Conservation (phyloP, 1,139 yeast species). For the Kurtzmaniella quercitrusa region DNA sequence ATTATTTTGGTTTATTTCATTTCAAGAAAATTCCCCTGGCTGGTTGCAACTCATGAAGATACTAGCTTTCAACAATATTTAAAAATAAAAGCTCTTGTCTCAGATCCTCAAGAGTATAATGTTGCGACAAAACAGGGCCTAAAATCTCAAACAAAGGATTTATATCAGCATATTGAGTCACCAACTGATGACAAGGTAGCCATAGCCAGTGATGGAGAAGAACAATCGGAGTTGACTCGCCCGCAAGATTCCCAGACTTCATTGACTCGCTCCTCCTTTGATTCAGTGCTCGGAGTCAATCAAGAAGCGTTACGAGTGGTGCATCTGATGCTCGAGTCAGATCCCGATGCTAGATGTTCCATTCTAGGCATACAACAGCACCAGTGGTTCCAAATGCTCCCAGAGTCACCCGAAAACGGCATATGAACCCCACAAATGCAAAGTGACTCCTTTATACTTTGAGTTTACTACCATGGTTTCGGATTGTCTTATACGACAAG, state of each 20-base stretch:
- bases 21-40: slow-evolving; percentile 32
- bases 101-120: no score
- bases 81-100: background rate
- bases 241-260: background rate
- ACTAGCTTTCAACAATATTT: slow-evolving; percentile 10
- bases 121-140: no score
- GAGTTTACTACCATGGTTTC: no score
- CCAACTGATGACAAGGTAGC: background rate
- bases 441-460: background rate
- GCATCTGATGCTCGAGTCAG: slow-evolving; percentile 7
- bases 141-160: no score
- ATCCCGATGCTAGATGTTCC: slow-evolving; percentile 13
- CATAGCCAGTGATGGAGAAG: background rate
- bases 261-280: background rate
- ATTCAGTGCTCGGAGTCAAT: slow-evolving; percentile 1
- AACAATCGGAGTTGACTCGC: background rate
- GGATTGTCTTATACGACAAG: background rate
- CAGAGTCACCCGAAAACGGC: slow-evolving; percentile 4
- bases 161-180: background rate
- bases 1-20: slow-evolving; percentile 34
- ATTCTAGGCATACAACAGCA: slow-evolving; percentile 5
- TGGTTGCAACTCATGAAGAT: slow-evolving; percentile 24
- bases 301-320: background rate
- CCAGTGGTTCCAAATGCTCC: slow-evolving; percentile 1
- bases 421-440: background rate